Conservation (phyloP, 176 grass and related monocot genomes). For the Rhynchospora tenuis region DNA sequence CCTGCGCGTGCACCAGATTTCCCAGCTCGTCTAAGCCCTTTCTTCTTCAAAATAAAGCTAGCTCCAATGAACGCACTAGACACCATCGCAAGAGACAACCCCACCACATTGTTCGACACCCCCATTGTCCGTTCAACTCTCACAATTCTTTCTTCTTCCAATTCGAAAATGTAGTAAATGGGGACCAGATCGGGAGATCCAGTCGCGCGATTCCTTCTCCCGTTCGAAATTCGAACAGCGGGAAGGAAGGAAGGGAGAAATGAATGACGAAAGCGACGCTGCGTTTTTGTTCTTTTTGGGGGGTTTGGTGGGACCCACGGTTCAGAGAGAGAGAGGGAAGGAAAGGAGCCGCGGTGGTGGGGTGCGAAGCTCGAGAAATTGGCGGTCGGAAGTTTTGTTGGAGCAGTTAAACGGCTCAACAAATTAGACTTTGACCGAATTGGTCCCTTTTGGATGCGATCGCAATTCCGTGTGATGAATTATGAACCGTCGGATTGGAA, state of each 20-base stretch:
- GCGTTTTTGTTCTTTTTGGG: background rate
- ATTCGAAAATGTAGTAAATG: background rate
- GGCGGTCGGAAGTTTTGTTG: background rate
- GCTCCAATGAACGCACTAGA: slow-evolving; percentile 83
- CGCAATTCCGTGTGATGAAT: background rate
- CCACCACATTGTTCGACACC: slow-evolving; percentile 73
- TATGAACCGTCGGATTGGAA: background rate
- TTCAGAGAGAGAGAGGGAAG: background rate
- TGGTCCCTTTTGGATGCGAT: background rate
- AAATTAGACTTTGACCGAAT: background rate
- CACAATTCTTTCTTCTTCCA: background rate
- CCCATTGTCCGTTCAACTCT: slow-evolving; percentile 16
- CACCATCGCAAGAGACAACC: slow-evolving; percentile 55
- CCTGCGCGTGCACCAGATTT: slow-evolving; percentile 64
- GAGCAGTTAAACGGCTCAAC: slow-evolving; percentile 4
- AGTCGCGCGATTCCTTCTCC: background rate
- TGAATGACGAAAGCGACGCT: background rate
- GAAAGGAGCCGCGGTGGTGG: background rate
- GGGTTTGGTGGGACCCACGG: background rate
- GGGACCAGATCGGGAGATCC: background rate
- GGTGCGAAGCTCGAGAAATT: background rate
- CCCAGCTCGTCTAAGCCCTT: slow-evolving; percentile 69
- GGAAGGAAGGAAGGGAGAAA: background rate
- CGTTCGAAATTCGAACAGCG: slow-evolving; percentile 13
- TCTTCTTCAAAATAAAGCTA: slow-evolving; percentile 99